Conservation (phyloP, 2,329 filamentous ascomycete genomes). For the Emmonsiellopsis sp. region DNA sequence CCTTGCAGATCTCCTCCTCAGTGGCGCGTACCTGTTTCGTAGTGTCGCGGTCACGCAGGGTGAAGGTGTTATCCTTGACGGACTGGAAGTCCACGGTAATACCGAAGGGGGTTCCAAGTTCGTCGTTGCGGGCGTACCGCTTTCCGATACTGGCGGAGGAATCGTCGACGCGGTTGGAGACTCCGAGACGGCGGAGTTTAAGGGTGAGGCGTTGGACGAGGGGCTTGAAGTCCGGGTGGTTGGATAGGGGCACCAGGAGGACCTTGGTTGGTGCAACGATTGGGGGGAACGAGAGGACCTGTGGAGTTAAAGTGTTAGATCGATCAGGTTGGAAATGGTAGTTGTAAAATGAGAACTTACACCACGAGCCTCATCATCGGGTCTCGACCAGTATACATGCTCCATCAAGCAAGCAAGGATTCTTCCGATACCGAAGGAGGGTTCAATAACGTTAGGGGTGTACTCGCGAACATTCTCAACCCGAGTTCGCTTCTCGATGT, state of each 20-base stretch:
- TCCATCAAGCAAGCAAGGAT: conserved; percentile 91
- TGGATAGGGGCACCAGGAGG: conserved; percentile 79
- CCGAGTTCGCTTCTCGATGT: conserved; percentile 73
- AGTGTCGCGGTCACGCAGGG: conserved; percentile 80
- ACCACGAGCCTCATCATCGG: conserved; percentile 72
- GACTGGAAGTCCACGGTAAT: conserved; percentile 96
- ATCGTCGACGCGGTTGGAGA: conserved; percentile 82
- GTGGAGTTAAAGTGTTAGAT: not conserved
- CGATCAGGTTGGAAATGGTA: not conserved
- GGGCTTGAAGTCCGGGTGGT: conserved; percentile 71
- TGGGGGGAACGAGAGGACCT: conserved; percentile 65
- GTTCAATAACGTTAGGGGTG: conserved; percentile 93
- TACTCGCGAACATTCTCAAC: conserved; percentile 81
- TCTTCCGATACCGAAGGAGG: conserved; percentile 91
- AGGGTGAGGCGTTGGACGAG: conserved; percentile 62
- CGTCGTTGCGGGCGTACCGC: conserved; percentile 89
- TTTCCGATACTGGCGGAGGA: conserved; percentile 89
- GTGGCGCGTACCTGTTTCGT: conserved; percentile 82
- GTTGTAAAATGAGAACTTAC: conserved; percentile 46
- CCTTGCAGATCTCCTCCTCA: conserved; percentile 68
- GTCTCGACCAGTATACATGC: conserved; percentile 89
- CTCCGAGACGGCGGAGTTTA: conserved; percentile 63
- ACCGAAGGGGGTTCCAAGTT: conserved; percentile 87
- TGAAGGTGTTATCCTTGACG: conserved; percentile 75
- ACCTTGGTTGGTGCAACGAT: conserved; percentile 90